A percentile compares a stretch with the other conserved stretches of the same genome.
These are phyloP conservation scores for Vitis rupestris DNA, from an alignment of 164 flowering plant genomes.

Conservation along the genomic window DNA sequence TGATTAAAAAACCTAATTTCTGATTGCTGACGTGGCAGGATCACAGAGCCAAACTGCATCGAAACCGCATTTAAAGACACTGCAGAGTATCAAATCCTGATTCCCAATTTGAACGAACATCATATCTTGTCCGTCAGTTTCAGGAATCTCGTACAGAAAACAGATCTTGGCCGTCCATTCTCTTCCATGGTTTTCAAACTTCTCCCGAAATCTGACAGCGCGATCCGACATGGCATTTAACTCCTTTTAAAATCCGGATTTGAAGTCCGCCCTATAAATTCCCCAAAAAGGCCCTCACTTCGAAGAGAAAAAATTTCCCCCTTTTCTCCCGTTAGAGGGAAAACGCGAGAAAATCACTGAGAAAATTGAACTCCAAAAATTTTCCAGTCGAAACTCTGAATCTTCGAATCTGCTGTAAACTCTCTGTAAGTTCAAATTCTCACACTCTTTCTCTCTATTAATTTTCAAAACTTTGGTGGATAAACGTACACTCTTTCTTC, in stretches of 20 bases:
- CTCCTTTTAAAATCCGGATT: constrained; percentile 13
- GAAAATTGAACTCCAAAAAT: not conserved
- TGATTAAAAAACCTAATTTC: too few relatives aligned
- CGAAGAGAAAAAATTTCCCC: not conserved
- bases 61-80: too few relatives aligned
- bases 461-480: too few relatives aligned
- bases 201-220: not conserved
- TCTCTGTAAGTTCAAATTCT: too few relatives aligned
- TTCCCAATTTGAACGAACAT: not conserved
- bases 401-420: too few relatives aligned
- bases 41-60: too few relatives aligned
- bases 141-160: not conserved
- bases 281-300: not conserved
- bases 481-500: too few relatives aligned
- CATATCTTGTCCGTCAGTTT: not conserved
- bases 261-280: constrained; percentile 10
- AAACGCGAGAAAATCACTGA: not conserved
- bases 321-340: too few relatives aligned
- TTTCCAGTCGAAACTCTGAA: too few relatives aligned
- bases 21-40: too few relatives aligned
- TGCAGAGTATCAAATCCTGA: not conserved
- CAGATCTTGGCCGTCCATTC: constrained; percentile 18
- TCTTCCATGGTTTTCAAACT: not conserved
- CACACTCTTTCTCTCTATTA: too few relatives aligned
- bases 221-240: constrained; percentile 4